These are phyloP conservation scores for Tetracladium setigerum DNA, from an alignment of 495 filamentous ascomycete species.

Conservation along the genomic window DNA sequence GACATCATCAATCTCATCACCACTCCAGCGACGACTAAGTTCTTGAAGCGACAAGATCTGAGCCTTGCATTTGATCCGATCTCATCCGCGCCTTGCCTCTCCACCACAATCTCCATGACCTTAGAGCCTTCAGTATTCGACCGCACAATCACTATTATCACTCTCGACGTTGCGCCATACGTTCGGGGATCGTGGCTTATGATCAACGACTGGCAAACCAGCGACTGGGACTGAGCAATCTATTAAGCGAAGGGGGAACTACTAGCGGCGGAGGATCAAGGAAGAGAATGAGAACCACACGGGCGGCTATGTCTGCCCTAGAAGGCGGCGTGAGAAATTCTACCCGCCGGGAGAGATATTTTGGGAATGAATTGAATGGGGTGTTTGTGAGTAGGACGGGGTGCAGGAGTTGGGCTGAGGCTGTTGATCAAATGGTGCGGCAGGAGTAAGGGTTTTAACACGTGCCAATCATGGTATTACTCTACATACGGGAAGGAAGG, in stretches of 20 bases:
- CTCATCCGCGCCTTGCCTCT: constrained; percentile 26
- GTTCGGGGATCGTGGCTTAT: constrained; percentile 72
- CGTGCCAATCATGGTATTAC: too few species aligned
- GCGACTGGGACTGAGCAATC: constrained; percentile 50
- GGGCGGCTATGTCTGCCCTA: constrained; percentile 72
- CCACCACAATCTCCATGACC: constrained; percentile 6
- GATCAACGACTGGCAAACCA: constrained; percentile 64
- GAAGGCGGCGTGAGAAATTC: constrained; percentile 70
- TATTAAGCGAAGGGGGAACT: constrained; percentile 41
- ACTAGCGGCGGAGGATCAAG: constrained; percentile 26
- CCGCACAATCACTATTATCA: constrained; percentile 51
- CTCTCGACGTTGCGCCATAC: constrained; percentile 76
- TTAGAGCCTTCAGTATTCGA: constrained; percentile 59
- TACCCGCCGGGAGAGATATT: constrained; percentile 72
- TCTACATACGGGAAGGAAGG: too few species aligned
- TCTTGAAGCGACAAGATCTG: constrained; percentile 33
- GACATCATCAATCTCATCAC: constrained; percentile 2
- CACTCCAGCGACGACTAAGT: constrained; percentile 1
- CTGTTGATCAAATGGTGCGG: constrained; percentile 14
- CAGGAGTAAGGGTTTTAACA: not conserved
- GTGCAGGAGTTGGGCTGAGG: constrained; percentile 52
- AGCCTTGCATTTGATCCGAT: constrained; percentile 51
- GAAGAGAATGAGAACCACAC: constrained; percentile 67
- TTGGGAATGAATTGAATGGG: constrained; percentile 58
- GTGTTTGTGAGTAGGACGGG: constrained; percentile 58